These are phyloP conservation scores for Auriscalpium microsporum DNA, from an alignment of 768 basidiomycete species.

Conservation along the genomic window DNA sequence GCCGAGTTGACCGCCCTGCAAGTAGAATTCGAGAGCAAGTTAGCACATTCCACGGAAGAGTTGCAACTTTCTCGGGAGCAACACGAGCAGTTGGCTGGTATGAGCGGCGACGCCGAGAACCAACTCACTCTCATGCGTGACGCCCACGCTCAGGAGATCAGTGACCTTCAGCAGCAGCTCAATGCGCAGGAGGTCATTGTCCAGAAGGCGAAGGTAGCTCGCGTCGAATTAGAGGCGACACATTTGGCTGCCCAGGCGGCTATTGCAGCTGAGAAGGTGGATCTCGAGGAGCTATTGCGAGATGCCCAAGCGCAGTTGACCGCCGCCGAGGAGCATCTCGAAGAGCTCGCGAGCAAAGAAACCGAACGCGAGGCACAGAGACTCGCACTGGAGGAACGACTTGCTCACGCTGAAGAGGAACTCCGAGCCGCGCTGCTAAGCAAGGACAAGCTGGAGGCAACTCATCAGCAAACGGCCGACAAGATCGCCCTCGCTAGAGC, in stretches of 20 bases:
- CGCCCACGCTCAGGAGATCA: slow-evolving; percentile 13
- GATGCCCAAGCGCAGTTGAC: slow-evolving; percentile 1
- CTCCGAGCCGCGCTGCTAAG: not conserved
- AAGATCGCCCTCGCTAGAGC: slow-evolving; percentile 1
- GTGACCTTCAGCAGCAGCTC: slow-evolving; percentile 15
- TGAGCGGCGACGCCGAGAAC: not conserved
- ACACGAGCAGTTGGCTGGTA: slow-evolving; percentile 2
- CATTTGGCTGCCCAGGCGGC: slow-evolving; percentile 20
- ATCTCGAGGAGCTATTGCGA: slow-evolving; percentile 10
- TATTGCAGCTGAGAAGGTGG: slow-evolving; percentile 2
- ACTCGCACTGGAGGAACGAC: slow-evolving; percentile 5
- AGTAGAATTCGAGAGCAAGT: slow-evolving; percentile 10
- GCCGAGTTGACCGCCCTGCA: slow-evolving; percentile 8
- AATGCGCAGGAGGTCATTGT: slow-evolving; percentile 13
- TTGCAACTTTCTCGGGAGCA: slow-evolving; percentile 11
- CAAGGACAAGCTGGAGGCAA: slow-evolving; percentile 5
- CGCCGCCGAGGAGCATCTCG: not conserved
- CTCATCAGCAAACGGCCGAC: not conserved
- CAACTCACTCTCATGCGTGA: slow-evolving; percentile 8
- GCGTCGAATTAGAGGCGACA: slow-evolving; percentile 25
- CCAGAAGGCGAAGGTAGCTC: slow-evolving; percentile 9
- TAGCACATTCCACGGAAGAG: slow-evolving; percentile 15
- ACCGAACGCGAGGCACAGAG: not conserved
- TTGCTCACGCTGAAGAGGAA: slow-evolving; percentile 2
- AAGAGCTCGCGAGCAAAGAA: slow-evolving; percentile 2